Conservation (phyloP, 208 protist genomes). For the Acanthamoeba polyphaga region DNA sequence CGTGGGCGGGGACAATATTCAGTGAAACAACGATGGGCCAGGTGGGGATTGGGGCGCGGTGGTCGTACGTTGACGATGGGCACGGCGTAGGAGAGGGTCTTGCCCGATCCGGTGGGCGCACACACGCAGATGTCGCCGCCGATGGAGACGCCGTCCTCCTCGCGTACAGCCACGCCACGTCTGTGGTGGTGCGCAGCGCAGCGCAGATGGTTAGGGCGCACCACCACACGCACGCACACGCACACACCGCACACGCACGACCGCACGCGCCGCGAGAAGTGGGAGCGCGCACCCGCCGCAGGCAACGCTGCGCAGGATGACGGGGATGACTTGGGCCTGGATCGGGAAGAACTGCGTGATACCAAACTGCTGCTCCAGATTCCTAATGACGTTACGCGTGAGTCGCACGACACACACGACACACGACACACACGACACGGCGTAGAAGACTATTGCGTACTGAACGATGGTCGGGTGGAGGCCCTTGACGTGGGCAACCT, state of each 20-base stretch:
- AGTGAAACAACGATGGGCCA: neutral
- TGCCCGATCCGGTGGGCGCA: constrained; percentile 91
- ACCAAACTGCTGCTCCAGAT: constrained; percentile 59
- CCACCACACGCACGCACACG: too few species aligned
- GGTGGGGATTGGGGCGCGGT: constrained; percentile 73
- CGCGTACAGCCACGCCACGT: constrained; percentile 15
- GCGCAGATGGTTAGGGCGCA: neutral
- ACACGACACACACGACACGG: neutral
- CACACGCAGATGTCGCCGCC: constrained; percentile 89
- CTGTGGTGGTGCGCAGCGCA: neutral
- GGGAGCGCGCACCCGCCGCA: constrained; percentile 33
- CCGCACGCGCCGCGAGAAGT: neutral
- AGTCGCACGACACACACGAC: neutral
- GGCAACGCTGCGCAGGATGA: constrained; percentile 47
- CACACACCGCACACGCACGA: too few species aligned
- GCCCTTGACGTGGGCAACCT: constrained; percentile 55
- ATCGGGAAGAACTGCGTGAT: constrained; percentile 72
- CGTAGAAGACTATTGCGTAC: neutral
- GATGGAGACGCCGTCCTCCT: constrained; percentile 48
- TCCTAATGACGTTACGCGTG: neutral
- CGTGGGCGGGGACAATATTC: too few species aligned
- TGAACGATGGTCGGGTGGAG: neutral
- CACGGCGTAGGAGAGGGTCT: constrained; percentile 91
- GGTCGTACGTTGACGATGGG: constrained; percentile 89
- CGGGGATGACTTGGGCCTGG: constrained; percentile 69